Evolutionary conservation across 148 eudicot species (phyloP), one percentile per base, ranked within the genome.

Genomic region (Vaccinium macrocarpon): DNA sequence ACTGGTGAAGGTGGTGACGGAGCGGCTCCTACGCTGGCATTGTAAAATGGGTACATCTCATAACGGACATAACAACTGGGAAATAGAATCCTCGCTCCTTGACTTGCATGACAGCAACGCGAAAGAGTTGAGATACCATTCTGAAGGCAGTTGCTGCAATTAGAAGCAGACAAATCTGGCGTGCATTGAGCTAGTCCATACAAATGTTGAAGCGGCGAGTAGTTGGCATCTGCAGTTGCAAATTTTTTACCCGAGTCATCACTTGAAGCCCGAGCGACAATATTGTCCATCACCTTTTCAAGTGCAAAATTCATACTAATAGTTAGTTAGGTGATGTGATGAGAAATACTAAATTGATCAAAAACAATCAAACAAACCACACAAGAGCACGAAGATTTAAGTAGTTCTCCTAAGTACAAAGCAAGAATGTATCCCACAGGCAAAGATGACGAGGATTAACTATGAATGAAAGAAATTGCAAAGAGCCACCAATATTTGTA

Each of bases 111-210:
- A 23, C 46, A 42, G 6, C 46, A 42, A 5, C 6, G 6, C 7
- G 82, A 83, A 1, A 86, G 4, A n/a, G 5, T 9, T 0, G 19
- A 19, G 12, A 66, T 57, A n/a, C 82, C 76, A 32, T 6, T 1
- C 8, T 13, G 50, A 29, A 88, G 64, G 79, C 92, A 90, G 2
- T 3, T 0, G 19, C 12, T 32, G 51, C 92, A 90, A 2, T 81
- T 86, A 0, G 38, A 35, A 21, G 32, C 13, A 0, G 87, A 71
- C 29, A 90, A 56, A 55, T 90, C 90, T 2, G 86, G 91, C 7
- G 87, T 89, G 76, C 93, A 91, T 82, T 88, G 89, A 6, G 78
- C 90, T 48, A 86, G 61, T 7, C 78, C 86, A 66, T 82, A 87
- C 23, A 91, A 0, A 1, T 75, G 76, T 16, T 53, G 27, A 62